phyloP scores from a whole-genome alignment of 2,329 filamentous ascomycete genomes.

The Apiospora kogelbergensis region DNA sequence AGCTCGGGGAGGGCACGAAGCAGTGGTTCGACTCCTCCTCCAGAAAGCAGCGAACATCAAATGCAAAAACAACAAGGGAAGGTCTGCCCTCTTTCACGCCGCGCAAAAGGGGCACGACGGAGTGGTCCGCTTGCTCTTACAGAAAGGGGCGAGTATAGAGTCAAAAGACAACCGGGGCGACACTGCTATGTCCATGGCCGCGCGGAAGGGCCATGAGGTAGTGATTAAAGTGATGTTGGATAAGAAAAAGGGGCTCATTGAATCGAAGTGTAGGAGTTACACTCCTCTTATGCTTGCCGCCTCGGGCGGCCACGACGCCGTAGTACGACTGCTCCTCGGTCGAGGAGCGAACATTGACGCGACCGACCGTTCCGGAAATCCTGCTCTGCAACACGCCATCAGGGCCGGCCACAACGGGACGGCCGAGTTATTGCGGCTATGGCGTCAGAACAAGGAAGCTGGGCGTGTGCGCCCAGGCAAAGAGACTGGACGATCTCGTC shows the following conservation, averaged over 20 bases:
- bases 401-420: not conserved
- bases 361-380: not conserved
- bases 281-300: not conserved
- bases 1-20: not conserved
- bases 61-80: not conserved
- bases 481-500: not conserved
- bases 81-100: not conserved
- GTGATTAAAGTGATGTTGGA: not conserved
- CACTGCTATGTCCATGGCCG: not conserved
- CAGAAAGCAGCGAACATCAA: not conserved
- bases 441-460: too few species aligned
- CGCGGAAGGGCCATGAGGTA: not conserved
- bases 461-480: too few species aligned
- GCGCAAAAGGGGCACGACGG: not conserved
- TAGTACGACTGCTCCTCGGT: not conserved
- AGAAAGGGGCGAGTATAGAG: not conserved
- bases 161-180: not conserved
- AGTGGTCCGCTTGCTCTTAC: not conserved
- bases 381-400: not conserved
- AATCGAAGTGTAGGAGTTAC: not conserved
- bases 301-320: not conserved
- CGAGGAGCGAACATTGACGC: not conserved
- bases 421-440: not conserved
- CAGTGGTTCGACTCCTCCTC: not conserved
- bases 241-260: not conserved